Base-by-base conservation (phyloP, 352 stramenopile species). In the Phytophthora citrophthora region DNA sequence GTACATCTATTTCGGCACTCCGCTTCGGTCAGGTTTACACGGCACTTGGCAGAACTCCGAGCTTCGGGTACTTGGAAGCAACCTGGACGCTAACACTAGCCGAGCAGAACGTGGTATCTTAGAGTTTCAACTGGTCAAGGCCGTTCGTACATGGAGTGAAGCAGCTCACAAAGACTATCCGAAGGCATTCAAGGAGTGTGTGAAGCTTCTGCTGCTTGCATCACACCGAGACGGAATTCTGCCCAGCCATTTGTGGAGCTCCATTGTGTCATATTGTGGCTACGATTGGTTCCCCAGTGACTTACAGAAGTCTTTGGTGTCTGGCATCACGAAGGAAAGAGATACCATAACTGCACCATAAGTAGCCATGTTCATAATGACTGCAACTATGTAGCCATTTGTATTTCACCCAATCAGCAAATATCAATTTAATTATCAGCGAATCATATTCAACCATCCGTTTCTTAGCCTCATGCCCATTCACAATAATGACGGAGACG, bases 31-130 rank as follows among this genome's bases (percentile, higher is more conserved):
- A n/a, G 58, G 66, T 1, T 44, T 88, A 39, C 70, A 82, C 24
- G 79, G 79, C 1, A 77, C 63, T 5, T 91, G 82, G 82, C 75
- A 88, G 54, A 86, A 86, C 49, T 69, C 73, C 5, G 60, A 77
- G 20, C 43, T 79, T 3, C 63, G 54, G n/a, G 52, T 58, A 16
- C 36, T 79, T 0, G 45, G 38, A 12, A 36, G 4, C 23, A 63
- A 60, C 26, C 47, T 73, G 3, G 68, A 74, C 16, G 34, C 41
- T 4, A 34, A 40, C 4, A 64, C 50, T 23, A 72, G 49, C 61
- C 57, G 64, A 52, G 62, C 77, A 1, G 77, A 86, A 48, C 65
- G 68, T 12, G 77, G 77, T 1, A 66, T 73, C 18, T 50, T 86
- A 29, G 74, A 79, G 49, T 76, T 86, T 20, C 54, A 71, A 3